A percentile compares a stretch with the other conserved stretches of the same genome.
Evolutionary conservation across 2,329 filamentous ascomycete genomes (phyloP).

Genomic region (Colletotrichum sp.): DNA sequence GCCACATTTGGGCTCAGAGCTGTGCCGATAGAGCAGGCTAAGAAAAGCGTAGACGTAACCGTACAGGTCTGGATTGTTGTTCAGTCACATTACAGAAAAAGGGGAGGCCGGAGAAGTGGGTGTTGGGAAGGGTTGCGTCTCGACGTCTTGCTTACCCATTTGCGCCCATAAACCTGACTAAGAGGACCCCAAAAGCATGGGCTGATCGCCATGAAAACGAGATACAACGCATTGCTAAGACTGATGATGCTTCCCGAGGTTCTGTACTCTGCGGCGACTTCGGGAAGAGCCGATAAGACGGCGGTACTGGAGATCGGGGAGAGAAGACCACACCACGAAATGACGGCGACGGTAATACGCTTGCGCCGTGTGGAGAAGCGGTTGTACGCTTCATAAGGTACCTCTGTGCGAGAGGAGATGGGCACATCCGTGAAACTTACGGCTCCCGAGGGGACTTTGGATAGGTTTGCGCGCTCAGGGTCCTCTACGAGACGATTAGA

Average conservation of each 20-base stretch:
- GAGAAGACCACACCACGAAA: constrained; percentile 78
- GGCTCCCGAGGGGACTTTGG: constrained; percentile 6
- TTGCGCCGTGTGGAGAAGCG: constrained; percentile 68
- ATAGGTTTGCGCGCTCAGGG: background rate
- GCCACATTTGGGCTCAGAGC: constrained; percentile 70
- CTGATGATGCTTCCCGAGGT: constrained; percentile 70
- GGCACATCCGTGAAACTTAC: constrained; percentile 7
- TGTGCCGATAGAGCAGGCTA: constrained; percentile 68
- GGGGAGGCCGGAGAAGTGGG: background rate
- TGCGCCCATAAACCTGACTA: constrained; percentile 62
- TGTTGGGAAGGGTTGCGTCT: background rate
- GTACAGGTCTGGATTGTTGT: constrained; percentile 17
- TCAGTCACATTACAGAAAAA: background rate
- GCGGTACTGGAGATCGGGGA: constrained; percentile 78
- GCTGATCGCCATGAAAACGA: constrained; percentile 72
- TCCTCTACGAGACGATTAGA: background rate
- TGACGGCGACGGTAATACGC: constrained; percentile 67
- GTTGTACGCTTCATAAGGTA: constrained; percentile 67
- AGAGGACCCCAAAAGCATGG: constrained; percentile 72
- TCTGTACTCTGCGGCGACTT: constrained; percentile 69
- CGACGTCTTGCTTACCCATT: constrained; percentile 36
- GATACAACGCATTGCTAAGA: constrained; percentile 72
- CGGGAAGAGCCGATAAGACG: constrained; percentile 74
- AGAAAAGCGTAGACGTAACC: constrained; percentile 51
- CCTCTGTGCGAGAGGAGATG: constrained; percentile 27